Base-by-base conservation (phyloP, 768 basidiomycete genomes). In the Lentinula sp. region DNA sequence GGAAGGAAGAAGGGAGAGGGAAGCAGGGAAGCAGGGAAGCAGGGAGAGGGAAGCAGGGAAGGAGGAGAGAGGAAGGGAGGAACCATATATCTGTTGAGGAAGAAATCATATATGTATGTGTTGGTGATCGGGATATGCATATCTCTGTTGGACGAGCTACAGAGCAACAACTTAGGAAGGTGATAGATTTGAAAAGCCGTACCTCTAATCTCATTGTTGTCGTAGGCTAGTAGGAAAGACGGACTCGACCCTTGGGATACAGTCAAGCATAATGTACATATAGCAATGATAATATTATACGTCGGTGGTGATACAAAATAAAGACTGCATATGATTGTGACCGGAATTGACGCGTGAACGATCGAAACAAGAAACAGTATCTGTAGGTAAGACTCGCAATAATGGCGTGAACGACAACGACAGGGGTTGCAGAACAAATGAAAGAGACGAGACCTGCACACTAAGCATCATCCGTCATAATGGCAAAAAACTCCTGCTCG, bases 401-500 rank as follows among this genome's bases (percentile, higher is more conserved):
- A 13, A 43, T 16, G 6, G 13, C 13, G 16, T 18, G 45, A 46
- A 23, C 45, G 45, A 16, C 7, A 23, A 46, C 2, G 23, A 35
- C 45, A 32, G 13, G 32, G 1, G 4, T 36, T 43, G 41, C 6
- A 56, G 23, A 54, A 54, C 62, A 57, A 46, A 56, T 43, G 13
- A 0, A 56, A 42, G 12, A 15, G 41, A 32, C 23, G 39, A 1
- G n/a, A 18, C n/a, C 28, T 28, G 2, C 9, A 57, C 35, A 46
- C 73, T 76, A 91, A 71, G 88, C 80, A 62, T 96, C 94, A 74
- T 97, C 95, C 23, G 91, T 91, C 95, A 98, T 95, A 72, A 98
- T 96, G 48, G 91, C 89, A 67, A 95, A 86, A 77, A 99, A 98
- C 73, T 99, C 97, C 69, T 92, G 87, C 71, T 95, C 90, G 70